Evolutionary conservation across 2,329 filamentous ascomycete genomes (phyloP), one percentile per base, ranked within the genome.

Genomic region (Cladosporium phlei): DNA sequence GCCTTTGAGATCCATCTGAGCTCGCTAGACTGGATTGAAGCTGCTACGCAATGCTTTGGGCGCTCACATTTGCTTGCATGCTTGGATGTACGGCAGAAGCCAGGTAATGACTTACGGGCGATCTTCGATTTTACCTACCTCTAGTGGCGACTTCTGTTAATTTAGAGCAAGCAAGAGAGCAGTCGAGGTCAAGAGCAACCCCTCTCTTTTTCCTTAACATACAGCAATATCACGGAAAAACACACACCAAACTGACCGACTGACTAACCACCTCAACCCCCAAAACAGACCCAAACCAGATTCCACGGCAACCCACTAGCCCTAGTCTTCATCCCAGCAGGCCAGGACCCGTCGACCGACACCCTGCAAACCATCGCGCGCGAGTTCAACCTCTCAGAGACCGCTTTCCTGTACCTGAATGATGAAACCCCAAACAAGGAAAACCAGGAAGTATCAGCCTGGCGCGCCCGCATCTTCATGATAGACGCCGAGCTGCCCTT

Each of bases 381-480:
- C 24, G 78, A 80, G 52, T 80, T 80, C 66, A 79, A 79, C 53
- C 66, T 77, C 28, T 78, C 75, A 1, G 78, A 81, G 53, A 78
- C 74, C 0, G 73, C 78, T 19, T 79, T 81, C 52, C 59, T 80
- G 14, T 70, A 78, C 53, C 66, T 59, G 39, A 22, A 30, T 40
- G 53, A 49, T 12, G 53, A 53, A 1, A 14, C 11, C 12, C 9
- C 11, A 14, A 47, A 51, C 5, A 17, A 9, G 19, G 25, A 8
- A 9, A 16, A 10, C 7, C 6, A 5, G 9, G 54, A 61, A 34
- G 22, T 55, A 1, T 52, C 55, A 5, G 55, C 60, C 45, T 74
- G 70, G 71, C 63, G 58, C 3, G 63, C 79, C 40, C 72, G 79
- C 56, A 80, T 80, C 55, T 80, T 80, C 66, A 72, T 72, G 30